Evolutionary conservation across 148 eudicot species (phyloP).

Genomic region (Rhododendron ovatum): DNA sequence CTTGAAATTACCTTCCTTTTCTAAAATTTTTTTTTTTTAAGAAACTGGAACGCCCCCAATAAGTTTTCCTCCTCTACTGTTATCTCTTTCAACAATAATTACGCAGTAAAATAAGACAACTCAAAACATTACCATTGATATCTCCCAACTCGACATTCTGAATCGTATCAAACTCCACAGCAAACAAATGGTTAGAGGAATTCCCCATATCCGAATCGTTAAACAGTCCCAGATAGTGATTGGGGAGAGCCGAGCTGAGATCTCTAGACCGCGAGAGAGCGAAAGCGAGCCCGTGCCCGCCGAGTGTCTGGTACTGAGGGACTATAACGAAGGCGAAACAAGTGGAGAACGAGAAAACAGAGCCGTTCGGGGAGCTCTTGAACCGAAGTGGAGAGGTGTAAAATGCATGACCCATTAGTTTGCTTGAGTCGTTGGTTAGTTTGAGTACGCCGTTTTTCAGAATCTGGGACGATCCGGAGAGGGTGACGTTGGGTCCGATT

Average conservation of each 20-base stretch:
- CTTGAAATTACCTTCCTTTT: too few species aligned
- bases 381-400: constrained; percentile 19
- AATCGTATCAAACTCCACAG: neutral
- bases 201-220: constrained; percentile 19
- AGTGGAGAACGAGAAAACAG: constrained; percentile 37
- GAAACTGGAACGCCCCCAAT: too few species aligned
- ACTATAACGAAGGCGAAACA: constrained; percentile 36
- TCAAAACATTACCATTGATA: neutral
- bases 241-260: constrained; percentile 13
- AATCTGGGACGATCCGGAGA: neutral
- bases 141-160: neutral
- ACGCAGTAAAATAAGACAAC: neutral
- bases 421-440: constrained; percentile 27
- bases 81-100: neutral
- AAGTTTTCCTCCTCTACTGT: too few species aligned
- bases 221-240: constrained; percentile 33
- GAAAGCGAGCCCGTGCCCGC: constrained; percentile 62
- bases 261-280: constrained; percentile 16
- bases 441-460: constrained; percentile 21
- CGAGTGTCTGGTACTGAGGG: constrained; percentile 37
- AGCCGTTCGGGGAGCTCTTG: constrained; percentile 16
- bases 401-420: constrained; percentile 36
- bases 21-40: too few species aligned
- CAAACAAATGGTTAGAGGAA: neutral
- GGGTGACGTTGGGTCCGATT: neutral